These are phyloP conservation scores for Straminergon stramineum DNA, from an alignment of 225 moss, liverwort and hornwort species.

Conservation along the genomic window DNA sequence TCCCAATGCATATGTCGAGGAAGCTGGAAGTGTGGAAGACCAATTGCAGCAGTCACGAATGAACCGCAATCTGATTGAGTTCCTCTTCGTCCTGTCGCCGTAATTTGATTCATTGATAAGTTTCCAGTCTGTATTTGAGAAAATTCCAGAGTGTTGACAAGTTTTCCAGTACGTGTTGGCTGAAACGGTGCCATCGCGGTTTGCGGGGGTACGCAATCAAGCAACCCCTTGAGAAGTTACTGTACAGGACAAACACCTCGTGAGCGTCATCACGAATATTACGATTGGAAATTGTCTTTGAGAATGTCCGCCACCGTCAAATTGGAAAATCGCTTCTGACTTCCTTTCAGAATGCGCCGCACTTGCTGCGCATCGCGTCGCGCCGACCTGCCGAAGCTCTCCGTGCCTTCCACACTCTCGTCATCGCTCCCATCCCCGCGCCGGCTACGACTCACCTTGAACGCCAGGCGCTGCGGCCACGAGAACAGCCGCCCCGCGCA, in stretches of 20 bases:
- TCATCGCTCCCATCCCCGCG: constrained; percentile 17
- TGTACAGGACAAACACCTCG: not conserved
- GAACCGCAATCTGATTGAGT: not conserved
- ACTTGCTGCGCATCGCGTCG: constrained; percentile 32
- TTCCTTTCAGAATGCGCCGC: constrained; percentile 28
- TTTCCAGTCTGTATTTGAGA: not conserved
- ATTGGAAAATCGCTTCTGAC: constrained; percentile 16
- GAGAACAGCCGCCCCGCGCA: constrained; percentile 39
- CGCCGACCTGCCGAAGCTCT: constrained; percentile 34
- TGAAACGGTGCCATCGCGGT: not conserved
- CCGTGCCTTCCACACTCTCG: not conserved
- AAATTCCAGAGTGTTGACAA: not conserved
- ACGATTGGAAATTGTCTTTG: constrained; percentile 20
- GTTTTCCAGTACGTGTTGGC: not conserved
- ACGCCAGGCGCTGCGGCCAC: constrained; percentile 29
- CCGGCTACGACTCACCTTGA: constrained; percentile 19
- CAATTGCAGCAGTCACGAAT: not conserved
- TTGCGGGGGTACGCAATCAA: not conserved
- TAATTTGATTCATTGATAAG: not conserved
- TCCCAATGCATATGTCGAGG: not conserved
- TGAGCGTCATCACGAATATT: not conserved
- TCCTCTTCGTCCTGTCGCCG: not conserved
- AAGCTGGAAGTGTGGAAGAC: not conserved
- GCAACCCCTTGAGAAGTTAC: not conserved
- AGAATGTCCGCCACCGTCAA: constrained; percentile 38